phyloP scores from a whole-genome alignment of 805 yeast species.

The Scheffersomyces coipomensis region DNA sequence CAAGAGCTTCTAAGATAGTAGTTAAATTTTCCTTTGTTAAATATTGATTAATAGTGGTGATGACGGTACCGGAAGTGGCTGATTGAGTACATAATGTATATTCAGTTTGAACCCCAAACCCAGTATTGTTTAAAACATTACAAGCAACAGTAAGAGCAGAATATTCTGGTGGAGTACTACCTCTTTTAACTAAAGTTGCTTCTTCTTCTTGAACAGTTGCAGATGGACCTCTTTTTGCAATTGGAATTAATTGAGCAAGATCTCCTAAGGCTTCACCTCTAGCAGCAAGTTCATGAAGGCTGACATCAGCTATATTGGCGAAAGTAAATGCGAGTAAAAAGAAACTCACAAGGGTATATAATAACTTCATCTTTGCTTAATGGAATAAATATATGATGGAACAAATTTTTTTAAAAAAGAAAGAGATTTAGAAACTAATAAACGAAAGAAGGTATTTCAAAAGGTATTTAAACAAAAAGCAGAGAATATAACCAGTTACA shows the following conservation, averaged over 20 bases:
- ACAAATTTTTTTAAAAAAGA: no score
- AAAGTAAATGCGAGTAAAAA: conserved; percentile 7
- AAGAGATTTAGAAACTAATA: no score
- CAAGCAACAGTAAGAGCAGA: conserved; percentile 9
- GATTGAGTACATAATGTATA: conserved; percentile 8
- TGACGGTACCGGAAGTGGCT: conserved; percentile 5
- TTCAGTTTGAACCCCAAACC: conserved; percentile 8
- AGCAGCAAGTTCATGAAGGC: neutral
- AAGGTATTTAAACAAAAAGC: no score
- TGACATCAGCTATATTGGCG: conserved; percentile 3
- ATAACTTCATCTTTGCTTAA: conserved; percentile 7
- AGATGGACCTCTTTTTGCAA: no score
- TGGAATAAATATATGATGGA: no score
- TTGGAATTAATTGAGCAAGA: no score
- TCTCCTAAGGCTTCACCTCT: neutral
- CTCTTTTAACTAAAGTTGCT: neutral
- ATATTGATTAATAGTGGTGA: conserved; percentile 6
- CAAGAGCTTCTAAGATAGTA: conserved; percentile 7
- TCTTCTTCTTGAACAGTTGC: no score
- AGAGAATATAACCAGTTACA: no score
- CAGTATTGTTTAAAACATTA: conserved; percentile 10
- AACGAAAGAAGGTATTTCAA: no score
- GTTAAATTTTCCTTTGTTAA: conserved; percentile 7
- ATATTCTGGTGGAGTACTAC: conserved; percentile 2
- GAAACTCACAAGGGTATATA: conserved; percentile 5